Percentiles rank a stretch among this genome's conserved stretches.
phyloP scores from a whole-genome alignment of 2,329 filamentous ascomycete genomes.

The Penicillium frequentans region DNA sequence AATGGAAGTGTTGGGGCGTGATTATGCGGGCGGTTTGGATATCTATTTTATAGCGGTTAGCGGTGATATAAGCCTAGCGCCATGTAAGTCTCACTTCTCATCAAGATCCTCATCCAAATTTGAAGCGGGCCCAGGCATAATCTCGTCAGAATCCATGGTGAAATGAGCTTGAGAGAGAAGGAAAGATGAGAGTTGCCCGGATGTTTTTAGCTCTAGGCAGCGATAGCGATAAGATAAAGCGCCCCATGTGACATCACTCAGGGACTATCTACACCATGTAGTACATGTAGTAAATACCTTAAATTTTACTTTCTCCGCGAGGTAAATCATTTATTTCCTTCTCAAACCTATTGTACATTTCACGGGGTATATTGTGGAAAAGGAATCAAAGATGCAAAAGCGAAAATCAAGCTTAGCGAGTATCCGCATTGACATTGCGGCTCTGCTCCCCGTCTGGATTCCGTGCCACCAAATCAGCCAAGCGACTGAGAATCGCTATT shows the following conservation, averaged over 20 bases:
- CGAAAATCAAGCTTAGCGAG: background rate
- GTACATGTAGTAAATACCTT: background rate
- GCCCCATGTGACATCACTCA: constrained; percentile 26
- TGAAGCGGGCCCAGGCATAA: constrained; percentile 16
- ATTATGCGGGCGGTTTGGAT: constrained; percentile 80
- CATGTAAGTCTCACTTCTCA: constrained; percentile 26
- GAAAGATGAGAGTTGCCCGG: background rate
- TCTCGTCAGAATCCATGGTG: constrained; percentile 32
- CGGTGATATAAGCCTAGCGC: background rate
- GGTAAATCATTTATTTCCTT: background rate
- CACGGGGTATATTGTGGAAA: background rate
- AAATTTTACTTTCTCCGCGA: background rate
- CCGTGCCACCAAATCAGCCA: constrained; percentile 27
- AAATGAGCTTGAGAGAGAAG: background rate
- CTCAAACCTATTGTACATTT: constrained; percentile 1
- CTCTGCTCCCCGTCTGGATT: constrained; percentile 6
- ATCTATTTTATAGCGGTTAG: constrained; percentile 50
- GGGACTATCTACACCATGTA: background rate
- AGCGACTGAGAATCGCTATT: constrained; percentile 31
- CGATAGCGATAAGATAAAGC: constrained; percentile 1
- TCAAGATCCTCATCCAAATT: constrained; percentile 29
- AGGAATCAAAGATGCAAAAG: background rate
- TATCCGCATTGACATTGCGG: background rate
- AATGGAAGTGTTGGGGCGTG: constrained; percentile 78
- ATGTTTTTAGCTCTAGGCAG: constrained; percentile 2